Percentiles rank a stretch among this genome's conserved stretches.
Conservation (phyloP, 2,329 filamentous ascomycete species). For the Colletotrichum siamense region DNA sequence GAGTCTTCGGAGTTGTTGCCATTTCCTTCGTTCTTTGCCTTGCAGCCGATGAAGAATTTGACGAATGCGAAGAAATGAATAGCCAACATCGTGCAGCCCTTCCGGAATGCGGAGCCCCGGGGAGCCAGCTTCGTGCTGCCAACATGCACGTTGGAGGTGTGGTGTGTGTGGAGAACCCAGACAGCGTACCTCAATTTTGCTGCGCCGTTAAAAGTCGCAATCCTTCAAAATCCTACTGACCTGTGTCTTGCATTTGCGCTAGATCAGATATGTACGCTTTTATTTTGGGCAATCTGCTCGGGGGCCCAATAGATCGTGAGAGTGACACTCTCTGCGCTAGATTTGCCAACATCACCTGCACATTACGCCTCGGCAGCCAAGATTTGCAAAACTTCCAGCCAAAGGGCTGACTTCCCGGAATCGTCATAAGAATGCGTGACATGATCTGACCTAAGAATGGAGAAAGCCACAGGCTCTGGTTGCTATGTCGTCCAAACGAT, state of each 20-base stretch:
- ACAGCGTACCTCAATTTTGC: neutral
- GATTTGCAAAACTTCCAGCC: neutral
- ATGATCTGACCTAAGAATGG: conserved; percentile 1
- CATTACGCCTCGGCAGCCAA: neutral
- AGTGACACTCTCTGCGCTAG: neutral
- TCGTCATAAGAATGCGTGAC: neutral
- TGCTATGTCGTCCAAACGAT: neutral
- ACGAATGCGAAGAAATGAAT: neutral
- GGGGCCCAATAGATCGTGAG: neutral
- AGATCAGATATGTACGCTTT: neutral
- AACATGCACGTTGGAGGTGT: neutral
- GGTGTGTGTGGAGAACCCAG: conserved; percentile 2
- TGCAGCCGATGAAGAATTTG: neutral
- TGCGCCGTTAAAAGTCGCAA: neutral
- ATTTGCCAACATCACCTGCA: neutral
- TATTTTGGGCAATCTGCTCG: neutral
- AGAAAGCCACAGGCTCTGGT: neutral
- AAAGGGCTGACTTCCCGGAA: neutral
- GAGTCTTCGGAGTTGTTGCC: neutral
- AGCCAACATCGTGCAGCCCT: neutral
- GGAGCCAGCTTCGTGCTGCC: neutral
- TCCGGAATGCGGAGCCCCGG: neutral
- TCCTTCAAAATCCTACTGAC: conserved; percentile 12
- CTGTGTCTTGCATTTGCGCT: neutral
- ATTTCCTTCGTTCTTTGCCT: neutral